Evolutionary conservation across 2,329 filamentous ascomycete genomes (phyloP), one percentile per base, ranked within the genome.

Genomic region (Apiospora aurea): DNA sequence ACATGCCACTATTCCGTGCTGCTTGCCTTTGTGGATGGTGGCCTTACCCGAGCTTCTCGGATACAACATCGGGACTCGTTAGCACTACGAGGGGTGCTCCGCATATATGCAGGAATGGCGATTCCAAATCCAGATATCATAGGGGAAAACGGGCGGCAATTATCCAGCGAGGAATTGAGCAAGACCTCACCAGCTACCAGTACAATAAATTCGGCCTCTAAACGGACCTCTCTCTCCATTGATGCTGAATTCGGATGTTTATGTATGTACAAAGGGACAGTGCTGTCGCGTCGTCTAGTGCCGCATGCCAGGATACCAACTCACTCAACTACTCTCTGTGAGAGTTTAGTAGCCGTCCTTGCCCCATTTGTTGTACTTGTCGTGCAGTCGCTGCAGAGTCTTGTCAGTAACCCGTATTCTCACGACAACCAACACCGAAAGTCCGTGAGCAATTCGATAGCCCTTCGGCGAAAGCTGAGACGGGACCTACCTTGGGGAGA

Each of bases 351-450:
- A 98, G 78, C 94, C 95, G 78, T 98, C 96, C 91, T 98, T 98
- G 84, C 96, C 96, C 91, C 94, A 98, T 89, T 99, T 99, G 93
- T 99, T 99, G 91, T 93, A 98, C 87, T 93, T 93, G 79, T 99
- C 96, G 87, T 99, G 96, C 76, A 98, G 90, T 80, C 92, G 89
- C 94, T 97, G 79, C 34, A 13, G 2, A 24, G 18, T 16, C 46
- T 24, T 3, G 57, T 70, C 43, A 70, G 69, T 11, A 53, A 21
- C n/a, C 29, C 57, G 29, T n/a, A 5, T 51, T 41, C 24, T 16
- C 21, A 64, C 18, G n/a, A 21, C 34, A 47, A 24, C 24, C 2
- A 21, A 13, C 18, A 24, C 24, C 11, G 41, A n/a, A 21, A 24
- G 10, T 41, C 10, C 57, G 18, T 4, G 8, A 64, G 21, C 18